These are phyloP conservation scores for Amylostereum areolatum DNA, from an alignment of 1,284 basidiomycete genomes.

Conservation along the genomic window DNA sequence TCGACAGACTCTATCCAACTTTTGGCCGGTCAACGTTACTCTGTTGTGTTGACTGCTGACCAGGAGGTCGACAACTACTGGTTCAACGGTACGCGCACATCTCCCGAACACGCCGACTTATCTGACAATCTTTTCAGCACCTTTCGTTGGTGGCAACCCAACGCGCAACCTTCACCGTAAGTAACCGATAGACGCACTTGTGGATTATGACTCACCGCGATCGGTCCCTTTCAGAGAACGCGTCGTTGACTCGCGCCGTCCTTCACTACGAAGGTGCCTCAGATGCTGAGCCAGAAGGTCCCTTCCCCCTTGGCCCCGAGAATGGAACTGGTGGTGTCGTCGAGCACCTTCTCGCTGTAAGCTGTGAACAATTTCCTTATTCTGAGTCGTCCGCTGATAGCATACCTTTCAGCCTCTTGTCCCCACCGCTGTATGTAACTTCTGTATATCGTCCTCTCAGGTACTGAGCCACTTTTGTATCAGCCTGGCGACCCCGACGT, in stretches of 20 bases:
- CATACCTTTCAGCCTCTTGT: too few species aligned
- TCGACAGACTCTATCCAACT: conserved; percentile 37
- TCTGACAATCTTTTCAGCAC: background rate
- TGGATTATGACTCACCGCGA: too few species aligned
- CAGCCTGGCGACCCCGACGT: too few species aligned
- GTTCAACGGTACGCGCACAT: background rate
- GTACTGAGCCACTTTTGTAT: too few species aligned
- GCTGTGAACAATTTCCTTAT: too few species aligned
- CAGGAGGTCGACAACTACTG: conserved; percentile 3
- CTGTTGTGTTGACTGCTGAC: conserved; percentile 41
- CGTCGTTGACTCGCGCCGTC: background rate
- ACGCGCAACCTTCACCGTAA: background rate
- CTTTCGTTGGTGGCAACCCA: background rate
- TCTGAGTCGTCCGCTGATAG: too few species aligned
- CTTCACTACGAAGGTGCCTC: conserved; percentile 14
- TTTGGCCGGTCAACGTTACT: conserved; percentile 47
- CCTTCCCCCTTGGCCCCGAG: background rate
- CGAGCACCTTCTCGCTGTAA: background rate
- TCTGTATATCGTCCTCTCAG: too few species aligned
- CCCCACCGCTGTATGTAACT: too few species aligned
- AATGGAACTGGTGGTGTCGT: background rate
- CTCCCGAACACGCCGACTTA: background rate
- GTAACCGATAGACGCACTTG: too few species aligned
- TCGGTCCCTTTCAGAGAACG: background rate
- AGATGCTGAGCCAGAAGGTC: conserved; percentile 5